Percentiles rank a stretch among this genome's conserved stretches.
Evolutionary conservation across 2,329 filamentous ascomycete species (phyloP).

Genomic region (Aspergillus sp.): DNA sequence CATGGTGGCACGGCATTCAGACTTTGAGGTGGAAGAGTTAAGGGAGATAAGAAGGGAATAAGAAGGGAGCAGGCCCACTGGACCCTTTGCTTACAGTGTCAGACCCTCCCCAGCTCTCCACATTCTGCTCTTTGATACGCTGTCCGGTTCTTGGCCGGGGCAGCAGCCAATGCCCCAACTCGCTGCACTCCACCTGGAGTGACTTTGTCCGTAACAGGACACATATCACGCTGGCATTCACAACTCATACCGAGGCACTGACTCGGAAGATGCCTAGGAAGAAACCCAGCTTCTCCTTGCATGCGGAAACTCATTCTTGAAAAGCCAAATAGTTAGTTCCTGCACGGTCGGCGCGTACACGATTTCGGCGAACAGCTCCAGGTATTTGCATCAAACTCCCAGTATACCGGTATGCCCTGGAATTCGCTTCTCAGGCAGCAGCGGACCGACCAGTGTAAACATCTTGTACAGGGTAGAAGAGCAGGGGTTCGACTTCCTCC

Average conservation of each 20-base stretch:
- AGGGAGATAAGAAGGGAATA: no score
- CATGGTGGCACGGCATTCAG: neutral
- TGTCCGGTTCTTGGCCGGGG: no score
- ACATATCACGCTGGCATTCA: neutral
- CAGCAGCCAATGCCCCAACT: no score
- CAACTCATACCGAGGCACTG: slow-evolving; percentile 27
- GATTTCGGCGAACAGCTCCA: slow-evolving; percentile 31
- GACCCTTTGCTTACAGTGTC: no score
- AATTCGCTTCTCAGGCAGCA: slow-evolving; percentile 30
- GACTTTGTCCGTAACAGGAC: no score
- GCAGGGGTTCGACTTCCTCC: slow-evolving; percentile 30
- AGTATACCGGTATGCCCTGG: slow-evolving; percentile 29
- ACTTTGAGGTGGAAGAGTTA: neutral
- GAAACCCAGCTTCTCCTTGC: slow-evolving; percentile 33
- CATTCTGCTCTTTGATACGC: no score
- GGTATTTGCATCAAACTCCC: slow-evolving; percentile 30
- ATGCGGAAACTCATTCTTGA: slow-evolving; percentile 30
- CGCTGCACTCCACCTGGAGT: no score
- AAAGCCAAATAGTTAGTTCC: slow-evolving; percentile 27
- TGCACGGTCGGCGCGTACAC: slow-evolving; percentile 26
- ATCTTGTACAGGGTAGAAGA: slow-evolving; percentile 26
- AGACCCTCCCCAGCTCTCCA: no score
- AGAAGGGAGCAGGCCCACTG: no score
- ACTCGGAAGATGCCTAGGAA: slow-evolving; percentile 35
- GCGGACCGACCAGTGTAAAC: slow-evolving; percentile 25